Percentiles rank a stretch among this genome's conserved stretches.
Evolutionary conservation across 2,329 filamentous ascomycete species (phyloP).

Genomic region (Sporothrix inflata): DNA sequence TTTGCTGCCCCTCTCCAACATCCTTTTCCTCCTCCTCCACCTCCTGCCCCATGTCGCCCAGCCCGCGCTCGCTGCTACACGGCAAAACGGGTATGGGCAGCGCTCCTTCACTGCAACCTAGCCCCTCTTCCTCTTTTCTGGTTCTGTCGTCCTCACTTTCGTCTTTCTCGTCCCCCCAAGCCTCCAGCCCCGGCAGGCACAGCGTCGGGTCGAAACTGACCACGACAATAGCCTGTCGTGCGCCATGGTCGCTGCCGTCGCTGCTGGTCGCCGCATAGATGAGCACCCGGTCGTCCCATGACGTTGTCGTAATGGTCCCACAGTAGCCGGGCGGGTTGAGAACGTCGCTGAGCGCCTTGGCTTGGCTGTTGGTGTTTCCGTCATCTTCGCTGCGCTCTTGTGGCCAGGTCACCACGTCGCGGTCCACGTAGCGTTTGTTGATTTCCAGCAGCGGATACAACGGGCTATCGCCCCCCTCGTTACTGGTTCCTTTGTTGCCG

Average conservation of each 20-base stretch:
- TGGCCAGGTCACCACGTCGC: slow-evolving; percentile 43
- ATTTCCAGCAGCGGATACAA: slow-evolving; percentile 36
- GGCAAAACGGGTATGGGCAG: background rate
- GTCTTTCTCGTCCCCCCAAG: slow-evolving; percentile 12
- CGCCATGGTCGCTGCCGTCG: slow-evolving; percentile 33
- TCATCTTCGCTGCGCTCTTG: slow-evolving; percentile 18
- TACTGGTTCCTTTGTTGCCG: background rate
- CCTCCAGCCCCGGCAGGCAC: slow-evolving; percentile 19
- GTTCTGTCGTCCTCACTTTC: background rate
- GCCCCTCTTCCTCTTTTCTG: background rate
- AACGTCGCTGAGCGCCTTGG: slow-evolving; percentile 41
- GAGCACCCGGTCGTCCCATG: slow-evolving; percentile 53
- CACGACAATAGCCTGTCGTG: slow-evolving; percentile 44
- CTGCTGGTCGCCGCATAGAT: slow-evolving; percentile 47
- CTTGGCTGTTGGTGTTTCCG: background rate
- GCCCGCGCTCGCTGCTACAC: background rate
- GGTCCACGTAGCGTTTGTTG: slow-evolving; percentile 36
- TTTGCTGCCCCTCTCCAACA: background rate
- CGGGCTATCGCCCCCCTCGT: slow-evolving; percentile 29
- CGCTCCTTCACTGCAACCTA: slow-evolving; percentile 1
- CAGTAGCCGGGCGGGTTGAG: slow-evolving; percentile 46
- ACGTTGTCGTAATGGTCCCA: slow-evolving; percentile 45
- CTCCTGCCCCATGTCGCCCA: background rate
- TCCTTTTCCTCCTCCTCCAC: background rate
- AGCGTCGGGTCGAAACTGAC: slow-evolving; percentile 48